Base-by-base conservation (phyloP, 345 rosid species). In the Durio zibethinus region DNA sequence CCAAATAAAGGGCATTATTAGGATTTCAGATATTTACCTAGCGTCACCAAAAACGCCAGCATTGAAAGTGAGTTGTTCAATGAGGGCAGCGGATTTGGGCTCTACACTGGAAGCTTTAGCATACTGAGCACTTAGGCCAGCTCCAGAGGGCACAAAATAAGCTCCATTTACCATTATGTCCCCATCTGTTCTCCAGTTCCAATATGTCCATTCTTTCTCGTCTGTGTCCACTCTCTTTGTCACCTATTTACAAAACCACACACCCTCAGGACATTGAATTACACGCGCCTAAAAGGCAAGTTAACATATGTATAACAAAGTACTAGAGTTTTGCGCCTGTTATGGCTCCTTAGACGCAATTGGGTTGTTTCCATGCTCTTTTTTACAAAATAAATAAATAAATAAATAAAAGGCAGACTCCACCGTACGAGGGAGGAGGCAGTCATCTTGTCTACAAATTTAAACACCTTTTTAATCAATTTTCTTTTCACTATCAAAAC, bases 121-220 rank as follows among this genome's bases (percentile, higher is more conserved):
- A 42, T 88, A 97, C 36, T 85, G 95, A 0, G 83, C 80, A 14
- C 90, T 83, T 10, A 87, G 16, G 4, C 96, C 98, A 4, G 80
- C 90, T 0, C 99, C 99, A 5, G 99, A 97, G 5, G 99, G 98
- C 66, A 93, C 97, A 50, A 76, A 97, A 80, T 85, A 97, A 0
- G 99, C 99, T 10, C 99, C 98, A 75, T 97, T 97, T 69, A 88
- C 80, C 94, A 97, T 77, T 2, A 92, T 14, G 83, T 97, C 99
- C 70, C 97, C 97, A 3, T 92, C 98, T 21, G 97, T 92, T 31
- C 98, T 89, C 99, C 99, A 97, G 77, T 97, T 97, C 99, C 99
- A 97, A 20, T 20, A 85, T 4, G 73, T 11, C 99, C 98, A 94
- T 0, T 88, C 88, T 25, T 63, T 75, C 82, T 91, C 98, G 43